Evolutionary conservation across 2,329 filamentous ascomycete genomes (phyloP), one percentile per base, ranked within the genome.

Genomic region (Chaetomium sp.): DNA sequence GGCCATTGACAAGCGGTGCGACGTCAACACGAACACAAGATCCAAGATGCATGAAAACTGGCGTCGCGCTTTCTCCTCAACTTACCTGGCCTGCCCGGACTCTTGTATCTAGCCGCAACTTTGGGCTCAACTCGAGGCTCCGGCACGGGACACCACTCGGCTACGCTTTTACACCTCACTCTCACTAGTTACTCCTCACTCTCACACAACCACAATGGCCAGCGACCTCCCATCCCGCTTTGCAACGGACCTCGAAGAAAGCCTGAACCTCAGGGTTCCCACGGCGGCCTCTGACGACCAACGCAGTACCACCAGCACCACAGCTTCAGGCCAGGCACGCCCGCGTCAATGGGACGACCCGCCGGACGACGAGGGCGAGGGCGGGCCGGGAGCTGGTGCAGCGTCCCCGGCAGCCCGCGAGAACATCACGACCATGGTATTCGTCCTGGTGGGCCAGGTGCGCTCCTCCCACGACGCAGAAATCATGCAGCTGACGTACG

Each of bases 261-360:
- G 36, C 34, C 49, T 59, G 11, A 14, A 27, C 27, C 38, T 48
- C 48, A 44, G 48, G 12, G 34, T 37, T 8, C 8, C 52, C 10
- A 5, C 34, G 10, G 33, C 9, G n/a, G 34, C 34, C 14, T 14
- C 43, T 3, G 53, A 58, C 40, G 40, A 40, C 12, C 49, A 41
- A 34, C 55, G 50, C 55, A 55, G 43, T 34, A 52, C 42, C 50
- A 49, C 44, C 48, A 49, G 35, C 37, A 58, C 48, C 52, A 40
- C 19, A 27, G 19, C 19, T 27, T 27, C 19, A 27, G 19, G 34
- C 48, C 37, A 32, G 6, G 6, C 32, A 14, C 49, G 34, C 7
- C 35, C 33, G 32, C 53, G 61, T n/a, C 51, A 57, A 51, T 64
- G 62, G 62, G 62, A 64, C 56, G 62, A 64, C 53, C 62, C 62